Conservation (phyloP, 2,329 filamentous ascomycete species). For the Corynespora cassiicola region DNA sequence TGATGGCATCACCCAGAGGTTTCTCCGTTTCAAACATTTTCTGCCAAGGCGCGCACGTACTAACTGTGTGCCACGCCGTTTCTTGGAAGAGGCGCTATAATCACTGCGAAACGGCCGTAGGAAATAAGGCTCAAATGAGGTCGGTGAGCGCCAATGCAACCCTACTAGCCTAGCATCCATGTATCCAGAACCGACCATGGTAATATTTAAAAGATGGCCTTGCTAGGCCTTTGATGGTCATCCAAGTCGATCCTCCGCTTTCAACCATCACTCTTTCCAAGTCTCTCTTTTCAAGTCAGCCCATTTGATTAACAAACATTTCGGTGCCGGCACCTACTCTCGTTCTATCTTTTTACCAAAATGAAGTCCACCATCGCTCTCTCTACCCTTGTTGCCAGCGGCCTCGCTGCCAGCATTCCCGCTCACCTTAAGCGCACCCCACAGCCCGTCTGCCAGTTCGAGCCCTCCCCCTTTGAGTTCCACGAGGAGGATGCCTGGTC, state of each 20-base stretch:
- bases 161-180: no score
- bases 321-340: conserved; percentile 13
- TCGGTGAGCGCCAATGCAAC: no score
- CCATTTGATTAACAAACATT: conserved; percentile 2
- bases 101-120: conserved; percentile 12
- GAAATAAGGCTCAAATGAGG: conserved; percentile 8
- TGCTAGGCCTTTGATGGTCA: background rate
- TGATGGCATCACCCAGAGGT: no score
- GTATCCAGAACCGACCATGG: no score
- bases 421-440: no score
- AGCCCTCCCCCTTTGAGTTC: conserved; percentile 14
- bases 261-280: background rate
- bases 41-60: no score
- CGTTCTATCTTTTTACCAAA: conserved; percentile 3
- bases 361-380: conserved; percentile 28
- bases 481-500: conserved; percentile 21
- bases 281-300: conserved; percentile 5
- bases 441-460: conserved; percentile 25
- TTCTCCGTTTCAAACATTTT: no score
- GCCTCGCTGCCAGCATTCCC: conserved; percentile 18
- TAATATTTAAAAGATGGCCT: background rate
- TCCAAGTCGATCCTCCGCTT: background rate
- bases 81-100: conserved; percentile 5
- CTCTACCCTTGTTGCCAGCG: conserved; percentile 20
- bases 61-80: no score